Percentiles rank a stretch among this genome's conserved stretches.
phyloP scores from a whole-genome alignment of 768 basidiomycete genomes.

The Tephrocybe rancida region DNA sequence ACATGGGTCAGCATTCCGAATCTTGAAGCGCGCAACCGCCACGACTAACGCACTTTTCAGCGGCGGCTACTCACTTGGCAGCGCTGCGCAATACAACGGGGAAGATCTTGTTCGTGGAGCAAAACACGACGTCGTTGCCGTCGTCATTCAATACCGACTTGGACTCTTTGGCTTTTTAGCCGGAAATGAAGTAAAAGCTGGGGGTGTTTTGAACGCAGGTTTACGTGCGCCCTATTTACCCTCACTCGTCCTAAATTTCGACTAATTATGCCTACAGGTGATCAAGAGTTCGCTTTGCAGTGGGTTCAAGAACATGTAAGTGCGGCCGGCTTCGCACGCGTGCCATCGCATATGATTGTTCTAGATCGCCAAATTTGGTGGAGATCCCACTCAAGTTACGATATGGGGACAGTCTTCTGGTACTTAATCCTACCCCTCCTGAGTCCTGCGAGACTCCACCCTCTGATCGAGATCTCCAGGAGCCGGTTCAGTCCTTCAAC shows the following conservation, averaged over 20 bases:
- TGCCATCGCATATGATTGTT: background rate
- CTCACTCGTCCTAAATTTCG: background rate
- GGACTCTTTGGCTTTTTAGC: slow-evolving; percentile 34
- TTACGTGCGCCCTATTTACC: slow-evolving; percentile 22
- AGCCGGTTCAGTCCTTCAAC: slow-evolving; percentile 51
- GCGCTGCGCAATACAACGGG: background rate
- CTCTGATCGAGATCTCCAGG: slow-evolving; percentile 45
- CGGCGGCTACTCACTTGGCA: slow-evolving; percentile 10
- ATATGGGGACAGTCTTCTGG: slow-evolving; percentile 31
- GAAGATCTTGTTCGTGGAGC: slow-evolving; percentile 20
- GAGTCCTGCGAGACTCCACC: slow-evolving; percentile 9
- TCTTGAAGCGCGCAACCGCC: background rate
- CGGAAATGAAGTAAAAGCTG: slow-evolving; percentile 29
- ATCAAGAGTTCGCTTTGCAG: slow-evolving; percentile 25
- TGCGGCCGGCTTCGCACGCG: background rate
- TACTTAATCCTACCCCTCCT: background rate
- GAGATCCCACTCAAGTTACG: slow-evolving; percentile 24
- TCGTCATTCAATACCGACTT: slow-evolving; percentile 28
- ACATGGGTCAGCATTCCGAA: slow-evolving; percentile 22
- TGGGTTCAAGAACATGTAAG: slow-evolving; percentile 25
- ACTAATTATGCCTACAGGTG: slow-evolving; percentile 16
- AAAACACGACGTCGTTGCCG: slow-evolving; percentile 21
- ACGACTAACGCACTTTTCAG: background rate
- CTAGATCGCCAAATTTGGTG: slow-evolving; percentile 25
- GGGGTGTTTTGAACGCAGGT: slow-evolving; percentile 35